Percentiles rank a stretch among this genome's conserved stretches.
phyloP scores from a whole-genome alignment of 1,284 basidiomycete genomes.

The Inonotus obliquus region DNA sequence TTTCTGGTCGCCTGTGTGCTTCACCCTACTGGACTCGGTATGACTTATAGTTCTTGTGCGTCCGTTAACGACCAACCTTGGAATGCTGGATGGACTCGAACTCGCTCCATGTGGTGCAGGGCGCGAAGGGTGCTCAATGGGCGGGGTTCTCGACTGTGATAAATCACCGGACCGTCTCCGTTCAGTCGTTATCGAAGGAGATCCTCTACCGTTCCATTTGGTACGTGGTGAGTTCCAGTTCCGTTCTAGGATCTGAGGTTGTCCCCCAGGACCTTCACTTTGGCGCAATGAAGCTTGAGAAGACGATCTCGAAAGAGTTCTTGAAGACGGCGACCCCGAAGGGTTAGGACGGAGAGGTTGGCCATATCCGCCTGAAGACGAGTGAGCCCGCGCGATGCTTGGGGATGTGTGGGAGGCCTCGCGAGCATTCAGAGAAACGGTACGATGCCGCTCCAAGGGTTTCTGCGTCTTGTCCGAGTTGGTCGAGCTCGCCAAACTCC shows the following conservation, averaged over 20 bases:
- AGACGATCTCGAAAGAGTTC: slow-evolving; percentile 31
- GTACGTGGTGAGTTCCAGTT: slow-evolving; percentile 60
- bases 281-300: slow-evolving; percentile 39
- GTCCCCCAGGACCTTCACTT: slow-evolving; percentile 32
- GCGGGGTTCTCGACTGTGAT: not conserved
- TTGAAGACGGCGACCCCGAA: slow-evolving; percentile 21
- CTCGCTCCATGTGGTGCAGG: not conserved
- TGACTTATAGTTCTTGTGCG: slow-evolving; percentile 15
- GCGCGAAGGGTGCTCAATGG: not conserved
- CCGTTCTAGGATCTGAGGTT: slow-evolving; percentile 36
- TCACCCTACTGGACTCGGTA: slow-evolving; percentile 10
- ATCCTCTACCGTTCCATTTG: slow-evolving; percentile 35
- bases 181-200: slow-evolving; percentile 20
- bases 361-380: not conserved
- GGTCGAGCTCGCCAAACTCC: not conserved
- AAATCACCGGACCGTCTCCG: slow-evolving; percentile 17
- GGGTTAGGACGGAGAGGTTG: not conserved
- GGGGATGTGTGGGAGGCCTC: slow-evolving; percentile 24
- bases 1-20: not conserved
- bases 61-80: not conserved
- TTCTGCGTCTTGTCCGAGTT: slow-evolving; percentile 6
- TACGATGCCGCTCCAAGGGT: slow-evolving; percentile 1
- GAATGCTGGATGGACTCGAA: slow-evolving; percentile 1
- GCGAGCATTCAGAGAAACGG: slow-evolving; percentile 14
- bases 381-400: slow-evolving; percentile 3